A percentile compares a stretch with the other conserved stretches of the same genome.
phyloP scores from a whole-genome alignment of 495 filamentous ascomycete species.

The Immersiella caudata region DNA sequence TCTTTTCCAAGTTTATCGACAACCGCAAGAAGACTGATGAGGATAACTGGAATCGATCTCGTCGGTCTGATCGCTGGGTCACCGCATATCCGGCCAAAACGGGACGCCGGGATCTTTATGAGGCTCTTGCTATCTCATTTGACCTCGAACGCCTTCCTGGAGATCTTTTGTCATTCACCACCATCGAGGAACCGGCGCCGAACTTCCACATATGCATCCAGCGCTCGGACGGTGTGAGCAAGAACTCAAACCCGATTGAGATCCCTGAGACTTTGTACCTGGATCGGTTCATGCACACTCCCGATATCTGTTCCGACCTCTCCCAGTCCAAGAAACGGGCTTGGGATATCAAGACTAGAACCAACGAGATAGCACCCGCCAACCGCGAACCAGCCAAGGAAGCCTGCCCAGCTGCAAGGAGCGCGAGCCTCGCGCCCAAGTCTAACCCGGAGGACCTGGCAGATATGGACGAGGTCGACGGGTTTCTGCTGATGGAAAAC shows the following conservation, averaged over 20 bases:
- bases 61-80: constrained; percentile 34
- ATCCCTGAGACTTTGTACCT: constrained; percentile 80
- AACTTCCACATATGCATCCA: constrained; percentile 88
- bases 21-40: constrained; percentile 45
- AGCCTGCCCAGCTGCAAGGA: neutral
- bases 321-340: constrained; percentile 63
- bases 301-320: constrained; percentile 56
- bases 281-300: constrained; percentile 81
- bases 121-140: constrained; percentile 81
- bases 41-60: constrained; percentile 36
- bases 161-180: constrained; percentile 66
- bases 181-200: constrained; percentile 77
- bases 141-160: constrained; percentile 73
- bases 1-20: constrained; percentile 52
- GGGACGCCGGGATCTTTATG: constrained; percentile 67
- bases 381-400: neutral
- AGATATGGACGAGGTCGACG: constrained; percentile 25
- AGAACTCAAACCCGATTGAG: constrained; percentile 75
- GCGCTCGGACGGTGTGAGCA: constrained; percentile 72
- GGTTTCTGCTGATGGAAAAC: constrained; percentile 19
- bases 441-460: constrained; percentile 5
- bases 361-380: constrained; percentile 55
- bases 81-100: constrained; percentile 36
- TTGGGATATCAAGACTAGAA: constrained; percentile 73
- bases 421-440: constrained; percentile 16